Conservation (phyloP, 257 asterid species). For the Salvia splendens region DNA sequence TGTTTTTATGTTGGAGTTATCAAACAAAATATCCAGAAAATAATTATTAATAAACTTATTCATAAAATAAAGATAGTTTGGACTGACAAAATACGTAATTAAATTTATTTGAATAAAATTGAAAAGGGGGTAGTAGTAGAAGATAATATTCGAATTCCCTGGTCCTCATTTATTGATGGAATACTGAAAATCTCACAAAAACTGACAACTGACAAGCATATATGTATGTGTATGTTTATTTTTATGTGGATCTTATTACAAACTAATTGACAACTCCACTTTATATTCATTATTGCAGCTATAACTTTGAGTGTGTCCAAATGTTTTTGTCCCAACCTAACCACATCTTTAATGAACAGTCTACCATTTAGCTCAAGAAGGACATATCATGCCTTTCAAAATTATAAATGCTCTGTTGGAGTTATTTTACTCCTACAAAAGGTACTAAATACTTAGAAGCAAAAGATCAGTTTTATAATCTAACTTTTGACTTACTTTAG, state of each 20-base stretch:
- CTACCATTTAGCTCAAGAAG: neutral
- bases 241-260: slow-evolving; percentile 2
- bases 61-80: too few species aligned
- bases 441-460: too few species aligned
- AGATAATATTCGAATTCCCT: neutral
- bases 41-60: too few species aligned
- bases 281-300: slow-evolving; percentile 21
- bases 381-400: too few species aligned
- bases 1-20: too few species aligned
- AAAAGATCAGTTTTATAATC: too few species aligned
- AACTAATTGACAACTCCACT: slow-evolving; percentile 12
- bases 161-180: slow-evolving; percentile 5
- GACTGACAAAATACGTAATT: neutral
- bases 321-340: slow-evolving; percentile 26
- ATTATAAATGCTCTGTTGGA: too few species aligned
- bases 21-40: too few species aligned
- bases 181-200: neutral
- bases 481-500: too few species aligned
- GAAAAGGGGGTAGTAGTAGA: neutral
- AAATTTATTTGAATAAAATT: neutral
- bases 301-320: slow-evolving; percentile 30
- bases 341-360: slow-evolving; percentile 27
- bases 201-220: neutral
- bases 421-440: too few species aligned
- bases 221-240: neutral